Base-by-base conservation (phyloP, 2,329 filamentous ascomycete genomes). In the Aspergillus novoparasiticus region DNA sequence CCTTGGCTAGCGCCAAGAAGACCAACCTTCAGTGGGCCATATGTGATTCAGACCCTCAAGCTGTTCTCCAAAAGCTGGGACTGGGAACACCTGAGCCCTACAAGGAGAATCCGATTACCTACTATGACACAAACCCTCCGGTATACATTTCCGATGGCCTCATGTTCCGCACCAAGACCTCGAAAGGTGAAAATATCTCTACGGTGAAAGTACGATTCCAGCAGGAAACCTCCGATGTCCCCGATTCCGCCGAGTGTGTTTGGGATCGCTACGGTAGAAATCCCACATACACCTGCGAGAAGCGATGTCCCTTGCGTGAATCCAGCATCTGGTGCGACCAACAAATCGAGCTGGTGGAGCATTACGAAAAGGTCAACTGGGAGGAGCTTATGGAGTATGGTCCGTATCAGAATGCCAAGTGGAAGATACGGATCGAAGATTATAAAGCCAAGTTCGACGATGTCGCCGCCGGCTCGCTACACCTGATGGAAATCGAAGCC, bases 131-230 rank as follows among this genome's bases (percentile, higher is more conserved):
- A 12, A 19, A 23, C 5, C 55, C 60, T 14, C 60, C 60, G 12
- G 23, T 26, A 4, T 55, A 62, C 36, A 28, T 46, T 28, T 43
- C 34, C 6, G 19, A 54, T 9, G 48, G 55, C 19, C 19, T 62
- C 16, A 62, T 62, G 60, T 62, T 62, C 46, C 60, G 60, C 34
- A 62, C 55, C 4, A 62, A 62, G 43, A 53, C 36, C n/a, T 53
- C 41, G 12, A 53, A 58, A 45, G 60, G 60, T 9, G 23, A 54
- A 6, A 11, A 32, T 5, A 32, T 62, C 5, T 62, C 60, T 19
- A 58, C 55, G 12, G 60, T 62, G 4, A 62, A 62, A n/a, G 46
- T 43, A n/a, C 43, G 46, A 14, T 34, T 61, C 9, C 41, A 26
- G 21, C 16, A 28, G 14, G 32, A 55, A 26, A 39, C 21, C 11